phyloP scores from a whole-genome alignment of 1,139 yeast genomes.

The Spencermartinsiella ligniputridi region DNA sequence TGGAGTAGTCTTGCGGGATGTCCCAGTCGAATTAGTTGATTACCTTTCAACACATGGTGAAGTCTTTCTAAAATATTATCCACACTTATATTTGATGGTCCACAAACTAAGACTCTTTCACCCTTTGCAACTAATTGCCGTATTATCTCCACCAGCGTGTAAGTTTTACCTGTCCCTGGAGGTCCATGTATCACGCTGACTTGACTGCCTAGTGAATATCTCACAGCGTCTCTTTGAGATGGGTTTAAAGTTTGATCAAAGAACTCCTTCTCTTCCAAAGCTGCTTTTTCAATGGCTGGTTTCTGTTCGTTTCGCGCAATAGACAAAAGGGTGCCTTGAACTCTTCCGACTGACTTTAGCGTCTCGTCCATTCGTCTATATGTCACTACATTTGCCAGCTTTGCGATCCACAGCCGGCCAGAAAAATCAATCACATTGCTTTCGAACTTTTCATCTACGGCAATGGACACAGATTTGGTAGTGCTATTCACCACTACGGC shows the following conservation, averaged over 20 bases:
- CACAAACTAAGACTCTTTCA: constrained; percentile 80
- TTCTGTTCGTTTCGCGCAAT: constrained; percentile 27
- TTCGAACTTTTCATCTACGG: constrained; percentile 53
- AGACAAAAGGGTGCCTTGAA: constrained; percentile 22
- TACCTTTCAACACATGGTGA: constrained; percentile 46
- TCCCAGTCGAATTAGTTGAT: constrained; percentile 70
- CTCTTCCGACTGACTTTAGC: constrained; percentile 50
- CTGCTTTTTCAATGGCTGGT: constrained; percentile 15
- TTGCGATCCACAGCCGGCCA: constrained; percentile 37
- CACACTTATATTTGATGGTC: constrained; percentile 93
- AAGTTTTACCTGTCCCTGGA: constrained; percentile 81
- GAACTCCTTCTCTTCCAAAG: constrained; percentile 32
- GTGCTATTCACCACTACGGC: constrained; percentile 59
- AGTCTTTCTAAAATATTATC: constrained; percentile 85
- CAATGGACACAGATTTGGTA: constrained; percentile 46
- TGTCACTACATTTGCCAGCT: constrained; percentile 37
- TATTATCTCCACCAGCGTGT: constrained; percentile 79
- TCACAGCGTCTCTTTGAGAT: constrained; percentile 68
- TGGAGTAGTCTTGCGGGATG: constrained; percentile 85
- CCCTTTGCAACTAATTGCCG: constrained; percentile 62
- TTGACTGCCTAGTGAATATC: constrained; percentile 45
- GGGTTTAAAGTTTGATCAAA: constrained; percentile 54
- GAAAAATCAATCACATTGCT: constrained; percentile 31
- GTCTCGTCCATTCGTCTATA: constrained; percentile 78
- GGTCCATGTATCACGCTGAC: constrained; percentile 68